Conservation (phyloP, 225 moss, liverwort and hornwort species). For the Antitrichia curtipendula region DNA sequence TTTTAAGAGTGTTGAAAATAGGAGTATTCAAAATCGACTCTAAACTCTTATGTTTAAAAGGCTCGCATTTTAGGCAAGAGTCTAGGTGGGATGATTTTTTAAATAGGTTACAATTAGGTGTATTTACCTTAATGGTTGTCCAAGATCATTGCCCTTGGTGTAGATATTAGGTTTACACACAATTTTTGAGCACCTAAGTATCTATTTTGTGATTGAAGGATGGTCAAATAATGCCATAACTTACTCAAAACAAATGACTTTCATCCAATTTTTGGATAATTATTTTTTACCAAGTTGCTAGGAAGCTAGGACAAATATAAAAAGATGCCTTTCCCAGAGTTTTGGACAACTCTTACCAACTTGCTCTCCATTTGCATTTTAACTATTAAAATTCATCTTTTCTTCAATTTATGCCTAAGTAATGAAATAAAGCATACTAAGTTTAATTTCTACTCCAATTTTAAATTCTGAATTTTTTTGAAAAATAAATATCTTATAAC, state of each 20-base stretch:
- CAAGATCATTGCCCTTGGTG: background rate
- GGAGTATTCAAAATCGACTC: rapidly evolving
- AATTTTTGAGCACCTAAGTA: rapidly evolving
- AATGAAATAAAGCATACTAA: too few relatives aligned
- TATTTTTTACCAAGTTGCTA: too few relatives aligned
- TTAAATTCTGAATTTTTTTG: too few relatives aligned
- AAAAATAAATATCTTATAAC: too few relatives aligned
- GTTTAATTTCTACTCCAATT: too few relatives aligned
- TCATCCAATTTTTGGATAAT: too few relatives aligned
- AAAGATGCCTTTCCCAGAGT: too few relatives aligned
- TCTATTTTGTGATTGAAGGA: background rate
- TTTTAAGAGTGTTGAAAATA: background rate
- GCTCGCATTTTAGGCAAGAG: background rate
- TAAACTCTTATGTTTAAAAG: background rate
- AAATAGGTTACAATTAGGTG: background rate
- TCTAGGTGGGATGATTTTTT: background rate
- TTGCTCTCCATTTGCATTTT: too few relatives aligned
- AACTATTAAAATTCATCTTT: too few relatives aligned
- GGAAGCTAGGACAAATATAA: too few relatives aligned
- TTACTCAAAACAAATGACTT: background rate
- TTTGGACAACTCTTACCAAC: too few relatives aligned
- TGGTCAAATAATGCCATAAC: background rate
- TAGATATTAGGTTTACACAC: background rate
- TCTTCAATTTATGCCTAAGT: too few relatives aligned
- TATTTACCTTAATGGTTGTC: background rate